phyloP scores from a whole-genome alignment of 2,329 filamentous ascomycete species.

The Trichoderma lentiforme region DNA sequence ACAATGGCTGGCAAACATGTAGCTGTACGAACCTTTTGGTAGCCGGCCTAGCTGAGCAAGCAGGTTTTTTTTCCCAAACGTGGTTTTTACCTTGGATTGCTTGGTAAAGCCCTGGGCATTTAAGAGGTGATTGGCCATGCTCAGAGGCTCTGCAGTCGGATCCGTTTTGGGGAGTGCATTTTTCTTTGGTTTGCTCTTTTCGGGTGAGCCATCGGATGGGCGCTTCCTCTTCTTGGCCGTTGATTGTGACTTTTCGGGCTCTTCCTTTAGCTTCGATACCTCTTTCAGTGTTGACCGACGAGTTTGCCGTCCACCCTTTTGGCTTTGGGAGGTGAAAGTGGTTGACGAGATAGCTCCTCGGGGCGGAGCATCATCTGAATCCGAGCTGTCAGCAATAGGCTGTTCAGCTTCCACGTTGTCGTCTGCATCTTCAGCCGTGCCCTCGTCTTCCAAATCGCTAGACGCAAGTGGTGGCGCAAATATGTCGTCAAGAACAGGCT shows the following conservation, averaged over 20 bases:
- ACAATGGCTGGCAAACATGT: not conserved
- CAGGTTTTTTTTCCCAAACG: slow-evolving; percentile 25
- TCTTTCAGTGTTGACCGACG: not conserved
- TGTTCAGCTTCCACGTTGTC: not conserved
- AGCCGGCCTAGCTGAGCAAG: slow-evolving; percentile 24
- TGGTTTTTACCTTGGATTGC: slow-evolving; percentile 22
- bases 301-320: not conserved
- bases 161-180: not conserved
- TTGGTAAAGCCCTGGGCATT: slow-evolving; percentile 27
- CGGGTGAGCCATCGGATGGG: slow-evolving; percentile 3
- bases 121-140: slow-evolving; percentile 25
- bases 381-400: slow-evolving; percentile 25
- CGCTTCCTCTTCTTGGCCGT: slow-evolving; percentile 17
- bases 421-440: slow-evolving; percentile 25
- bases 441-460: slow-evolving; percentile 22
- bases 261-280: no score
- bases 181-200: slow-evolving; percentile 15
- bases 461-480: slow-evolving; percentile 28
- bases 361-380: slow-evolving; percentile 27
- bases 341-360: slow-evolving; percentile 34
- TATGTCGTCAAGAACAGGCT: slow-evolving; percentile 1
- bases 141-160: slow-evolving; percentile 11
- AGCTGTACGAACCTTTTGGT: slow-evolving; percentile 1
- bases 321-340: slow-evolving; percentile 27
- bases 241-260: not conserved